Percentiles rank a stretch among this genome's conserved stretches.
These are phyloP conservation scores for Gamarada debralockiae DNA, from an alignment of 495 filamentous ascomycete genomes.

Conservation along the genomic window DNA sequence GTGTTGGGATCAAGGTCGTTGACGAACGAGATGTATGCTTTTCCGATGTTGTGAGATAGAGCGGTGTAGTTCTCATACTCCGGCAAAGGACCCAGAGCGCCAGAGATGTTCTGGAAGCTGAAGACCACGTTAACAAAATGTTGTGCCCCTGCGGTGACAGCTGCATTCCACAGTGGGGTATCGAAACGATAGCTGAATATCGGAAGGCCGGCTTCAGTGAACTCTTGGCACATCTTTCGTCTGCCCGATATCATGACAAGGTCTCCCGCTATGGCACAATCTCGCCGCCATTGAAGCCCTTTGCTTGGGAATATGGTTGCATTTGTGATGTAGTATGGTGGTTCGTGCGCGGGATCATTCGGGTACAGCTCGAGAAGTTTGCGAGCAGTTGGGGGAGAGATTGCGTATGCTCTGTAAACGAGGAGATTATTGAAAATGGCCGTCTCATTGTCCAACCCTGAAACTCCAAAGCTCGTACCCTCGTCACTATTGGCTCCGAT, in stretches of 20 bases:
- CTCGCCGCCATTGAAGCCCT: slow-evolving; percentile 35
- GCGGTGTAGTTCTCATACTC: slow-evolving; percentile 38
- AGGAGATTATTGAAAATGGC: slow-evolving; percentile 10
- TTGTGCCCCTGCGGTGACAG: slow-evolving; percentile 37
- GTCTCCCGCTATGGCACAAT: slow-evolving; percentile 18
- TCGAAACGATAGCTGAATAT: slow-evolving; percentile 56
- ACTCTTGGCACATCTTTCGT: slow-evolving; percentile 48
- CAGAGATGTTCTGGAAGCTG: slow-evolving; percentile 55
- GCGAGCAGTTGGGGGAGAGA: slow-evolving; percentile 26
- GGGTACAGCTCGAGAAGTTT: slow-evolving; percentile 46
- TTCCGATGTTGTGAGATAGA: slow-evolving; percentile 48
- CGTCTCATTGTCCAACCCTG: not conserved
- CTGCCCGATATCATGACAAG: slow-evolving; percentile 55
- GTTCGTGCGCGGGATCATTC: slow-evolving; percentile 42
- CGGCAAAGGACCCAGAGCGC: slow-evolving; percentile 45
- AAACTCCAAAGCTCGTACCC: slow-evolving; percentile 27
- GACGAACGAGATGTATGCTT: slow-evolving; percentile 53
- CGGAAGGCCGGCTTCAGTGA: slow-evolving; percentile 31
- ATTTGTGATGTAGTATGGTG: slow-evolving; percentile 37
- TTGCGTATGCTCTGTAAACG: slow-evolving; percentile 13
- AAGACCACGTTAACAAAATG: slow-evolving; percentile 60
- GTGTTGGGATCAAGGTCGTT: slow-evolving; percentile 46
- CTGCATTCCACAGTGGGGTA: slow-evolving; percentile 36
- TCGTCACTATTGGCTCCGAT: slow-evolving; percentile 53
- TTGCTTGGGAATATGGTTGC: slow-evolving; percentile 35